phyloP scores from a whole-genome alignment of 768 basidiomycete genomes.

The Rhodotorula taiwanensis region DNA sequence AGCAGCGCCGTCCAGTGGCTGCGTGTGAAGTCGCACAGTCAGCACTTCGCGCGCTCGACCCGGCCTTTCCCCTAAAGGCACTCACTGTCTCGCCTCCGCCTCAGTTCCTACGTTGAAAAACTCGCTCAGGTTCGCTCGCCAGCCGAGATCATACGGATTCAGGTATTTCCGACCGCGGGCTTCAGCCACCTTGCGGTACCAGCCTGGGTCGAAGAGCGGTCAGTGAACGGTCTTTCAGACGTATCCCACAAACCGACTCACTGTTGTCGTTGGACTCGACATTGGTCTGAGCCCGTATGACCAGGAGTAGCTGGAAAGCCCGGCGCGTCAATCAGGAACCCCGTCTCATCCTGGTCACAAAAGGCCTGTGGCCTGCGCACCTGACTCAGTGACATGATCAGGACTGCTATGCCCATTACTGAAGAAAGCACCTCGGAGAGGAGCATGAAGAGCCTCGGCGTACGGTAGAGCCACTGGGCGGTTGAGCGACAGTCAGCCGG shows the following conservation, averaged over 20 bases:
- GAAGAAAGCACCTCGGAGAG: constrained; percentile 67
- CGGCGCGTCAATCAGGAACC: no score
- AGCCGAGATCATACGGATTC: constrained; percentile 86
- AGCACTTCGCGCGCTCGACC: no score
- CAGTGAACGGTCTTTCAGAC: neutral
- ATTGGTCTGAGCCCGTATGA: constrained; percentile 70
- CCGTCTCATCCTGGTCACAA: no score
- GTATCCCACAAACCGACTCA: neutral
- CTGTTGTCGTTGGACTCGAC: constrained; percentile 84
- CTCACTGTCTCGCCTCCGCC: constrained; percentile 68
- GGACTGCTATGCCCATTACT: constrained; percentile 68
- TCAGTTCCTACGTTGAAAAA: constrained; percentile 70
- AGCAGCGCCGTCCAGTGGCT: constrained; percentile 75
- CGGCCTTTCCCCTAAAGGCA: constrained; percentile 40
- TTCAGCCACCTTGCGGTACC: constrained; percentile 65
- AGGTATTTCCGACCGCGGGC: constrained; percentile 71
- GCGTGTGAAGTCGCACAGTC: neutral
- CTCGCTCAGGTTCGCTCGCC: constrained; percentile 61
- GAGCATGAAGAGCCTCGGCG: constrained; percentile 65
- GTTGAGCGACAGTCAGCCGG: neutral
- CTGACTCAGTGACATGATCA: constrained; percentile 67
- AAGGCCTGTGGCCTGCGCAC: constrained; percentile 41
- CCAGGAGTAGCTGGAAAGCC: constrained; percentile 50
- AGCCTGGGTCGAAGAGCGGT: constrained; percentile 41
- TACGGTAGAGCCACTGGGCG: constrained; percentile 54